Conservation (phyloP, 805 yeast species). For the Maudiozyma pseudohumilis region DNA sequence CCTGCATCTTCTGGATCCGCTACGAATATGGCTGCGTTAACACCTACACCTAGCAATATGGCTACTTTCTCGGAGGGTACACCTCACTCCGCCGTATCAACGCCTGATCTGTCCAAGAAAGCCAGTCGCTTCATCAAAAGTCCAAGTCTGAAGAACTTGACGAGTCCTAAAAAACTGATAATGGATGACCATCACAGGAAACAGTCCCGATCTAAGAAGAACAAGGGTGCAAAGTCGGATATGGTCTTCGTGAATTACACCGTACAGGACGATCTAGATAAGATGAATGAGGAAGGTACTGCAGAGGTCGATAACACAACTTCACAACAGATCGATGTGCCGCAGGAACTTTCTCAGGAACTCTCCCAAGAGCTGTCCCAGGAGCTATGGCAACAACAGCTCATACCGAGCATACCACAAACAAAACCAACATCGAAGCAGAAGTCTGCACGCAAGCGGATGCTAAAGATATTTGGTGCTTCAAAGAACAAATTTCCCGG, state of each 20-base stretch:
- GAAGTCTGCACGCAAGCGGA: constrained; percentile 22
- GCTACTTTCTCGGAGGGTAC: neutral
- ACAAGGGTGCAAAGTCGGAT: constrained; percentile 15
- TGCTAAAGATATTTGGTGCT: constrained; percentile 26
- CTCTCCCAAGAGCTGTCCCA: neutral
- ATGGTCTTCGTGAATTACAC: constrained; percentile 30
- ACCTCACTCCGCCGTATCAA: neutral
- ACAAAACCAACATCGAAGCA: constrained; percentile 11
- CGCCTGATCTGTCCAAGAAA: neutral
- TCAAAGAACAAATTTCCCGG: constrained; percentile 6
- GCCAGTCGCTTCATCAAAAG: constrained; percentile 3
- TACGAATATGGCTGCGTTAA: neutral
- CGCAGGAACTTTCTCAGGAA: neutral
- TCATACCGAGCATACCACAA: neutral
- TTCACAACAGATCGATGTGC: neutral
- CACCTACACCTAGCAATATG: neutral
- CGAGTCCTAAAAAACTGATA: constrained; percentile 24
- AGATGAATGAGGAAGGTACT: neutral
- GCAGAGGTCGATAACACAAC: neutral
- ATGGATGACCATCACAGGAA: constrained; percentile 16
- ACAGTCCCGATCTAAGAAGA: constrained; percentile 11
- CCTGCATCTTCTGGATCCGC: neutral
- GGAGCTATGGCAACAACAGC: neutral
- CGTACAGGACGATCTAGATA: constrained; percentile 18
- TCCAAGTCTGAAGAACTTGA: constrained; percentile 18